phyloP scores from a whole-genome alignment of 805 yeast species.

The Yamadazyma laniorum region DNA sequence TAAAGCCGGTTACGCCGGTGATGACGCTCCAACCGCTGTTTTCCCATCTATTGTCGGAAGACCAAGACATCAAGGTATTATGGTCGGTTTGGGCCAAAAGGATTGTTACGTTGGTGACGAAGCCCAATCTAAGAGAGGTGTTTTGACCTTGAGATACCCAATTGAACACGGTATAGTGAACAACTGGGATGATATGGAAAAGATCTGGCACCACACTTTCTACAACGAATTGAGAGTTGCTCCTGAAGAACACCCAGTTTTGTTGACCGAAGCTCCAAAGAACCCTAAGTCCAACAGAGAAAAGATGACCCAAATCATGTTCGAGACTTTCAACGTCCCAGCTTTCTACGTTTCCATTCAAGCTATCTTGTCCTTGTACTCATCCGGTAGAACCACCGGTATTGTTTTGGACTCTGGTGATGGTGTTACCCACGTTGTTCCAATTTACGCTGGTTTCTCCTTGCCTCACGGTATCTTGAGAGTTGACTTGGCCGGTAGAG shows the following conservation, averaged over 20 bases:
- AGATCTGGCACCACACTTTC: conserved; percentile 99
- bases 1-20: conserved; percentile 99
- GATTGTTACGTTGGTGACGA: conserved; percentile 99
- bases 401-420: conserved; percentile 99
- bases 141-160: conserved; percentile 96
- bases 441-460: conserved; percentile 99
- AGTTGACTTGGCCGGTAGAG: conserved; percentile 99
- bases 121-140: conserved; percentile 99
- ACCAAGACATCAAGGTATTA: conserved; percentile 99
- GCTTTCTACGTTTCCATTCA: conserved; percentile 99
- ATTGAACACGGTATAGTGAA: conserved; percentile 99
- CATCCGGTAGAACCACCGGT: conserved; percentile 99
- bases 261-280: conserved; percentile 99
- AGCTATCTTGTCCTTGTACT: conserved; percentile 96
- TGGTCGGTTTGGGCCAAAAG: conserved; percentile 99
- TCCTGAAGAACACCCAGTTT: conserved; percentile 99
- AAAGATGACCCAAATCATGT: conserved; percentile 99
- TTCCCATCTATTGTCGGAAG: conserved; percentile 99
- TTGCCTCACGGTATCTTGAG: conserved; percentile 98
- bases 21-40: conserved; percentile 99
- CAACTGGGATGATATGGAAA: conserved; percentile 99
- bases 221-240: conserved; percentile 99
- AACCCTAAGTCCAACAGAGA: conserved; percentile 99
- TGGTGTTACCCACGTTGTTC: conserved; percentile 99
- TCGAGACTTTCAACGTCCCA: conserved; percentile 99